Percentiles rank a stretch among this genome's conserved stretches.
Evolutionary conservation across 2,329 filamentous ascomycete species (phyloP).

Genomic region (Diaporthe citri): DNA sequence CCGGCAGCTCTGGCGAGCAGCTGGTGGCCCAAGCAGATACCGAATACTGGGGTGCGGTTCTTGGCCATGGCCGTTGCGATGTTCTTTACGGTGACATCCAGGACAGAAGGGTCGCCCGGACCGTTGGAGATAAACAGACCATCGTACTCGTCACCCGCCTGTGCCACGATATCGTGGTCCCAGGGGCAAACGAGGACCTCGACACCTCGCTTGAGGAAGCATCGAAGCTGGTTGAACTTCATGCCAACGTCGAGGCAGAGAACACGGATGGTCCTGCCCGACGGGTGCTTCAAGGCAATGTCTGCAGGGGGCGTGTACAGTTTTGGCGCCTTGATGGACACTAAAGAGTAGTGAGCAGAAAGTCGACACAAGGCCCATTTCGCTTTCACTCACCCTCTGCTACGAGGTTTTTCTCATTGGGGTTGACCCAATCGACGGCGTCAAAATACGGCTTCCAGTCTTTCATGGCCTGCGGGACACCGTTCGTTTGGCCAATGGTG

Average conservation of each 20-base stretch:
- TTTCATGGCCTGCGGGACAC: constrained; percentile 53
- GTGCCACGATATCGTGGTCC: constrained; percentile 89
- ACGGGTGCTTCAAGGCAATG: constrained; percentile 84
- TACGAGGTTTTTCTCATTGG: constrained; percentile 92
- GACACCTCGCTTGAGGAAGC: constrained; percentile 89
- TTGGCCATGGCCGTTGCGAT: constrained; percentile 82
- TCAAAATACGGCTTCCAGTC: constrained; percentile 76
- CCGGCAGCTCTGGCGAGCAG: constrained; percentile 90
- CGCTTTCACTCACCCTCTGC: constrained; percentile 81
- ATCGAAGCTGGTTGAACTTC: constrained; percentile 98
- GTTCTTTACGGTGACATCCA: constrained; percentile 83
- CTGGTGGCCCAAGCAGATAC: constrained; percentile 96
- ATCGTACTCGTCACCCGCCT: constrained; percentile 88
- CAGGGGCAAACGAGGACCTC: constrained; percentile 96
- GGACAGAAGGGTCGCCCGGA: constrained; percentile 91
- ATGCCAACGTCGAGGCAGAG: constrained; percentile 96
- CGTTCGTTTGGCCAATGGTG: constrained; percentile 49
- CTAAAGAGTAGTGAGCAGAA: constrained; percentile 67
- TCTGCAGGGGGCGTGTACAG: constrained; percentile 83
- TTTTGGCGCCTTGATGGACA: constrained; percentile 89
- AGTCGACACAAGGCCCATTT: constrained; percentile 38
- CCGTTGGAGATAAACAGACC: constrained; percentile 98
- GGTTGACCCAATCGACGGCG: constrained; percentile 87
- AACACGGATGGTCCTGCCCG: constrained; percentile 87
- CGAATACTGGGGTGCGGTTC: constrained; percentile 89